Evolutionary conservation across 768 basidiomycete genomes (phyloP), one percentile per base, ranked within the genome.

Genomic region (Cantharellus cinnabarinus): DNA sequence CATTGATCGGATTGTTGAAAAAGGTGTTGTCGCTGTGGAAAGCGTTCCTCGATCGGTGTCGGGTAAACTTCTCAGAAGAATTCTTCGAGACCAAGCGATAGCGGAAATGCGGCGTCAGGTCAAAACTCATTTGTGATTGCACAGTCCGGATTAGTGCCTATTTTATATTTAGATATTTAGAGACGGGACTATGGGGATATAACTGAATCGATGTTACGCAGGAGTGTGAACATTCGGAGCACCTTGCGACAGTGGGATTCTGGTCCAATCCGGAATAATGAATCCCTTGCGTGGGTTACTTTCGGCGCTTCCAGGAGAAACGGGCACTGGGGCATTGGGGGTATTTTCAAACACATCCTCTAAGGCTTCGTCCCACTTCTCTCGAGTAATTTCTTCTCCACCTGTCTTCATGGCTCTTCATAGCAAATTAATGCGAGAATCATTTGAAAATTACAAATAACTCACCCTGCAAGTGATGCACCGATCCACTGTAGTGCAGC

Each of bases 401-500:
- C 87, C 86, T 0, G 84, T 89, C 70, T 95, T 94, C 54, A 95
- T 73, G 4, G 87, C 77, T 5, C 89, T 90, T 61, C 20, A 59
- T 3, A 52, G 2, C 34, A 5, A 55, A 58, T 34, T 5, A 54
- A 57, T 39, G 34, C 35, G 41, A 41, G 29, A 57, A 50, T 58
- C 40, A 58, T 34, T 7, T 41, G 4, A 20, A 38, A 42, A 53
- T 34, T 39, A 35, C 2, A 67, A 38, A 38, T 52, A 2, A 75
- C 81, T 63, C 69, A 90, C 84, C 93, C 94, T 2, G 91, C 89
- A 20, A 98, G 68, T 29, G 88, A 90, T 0, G 89, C 94, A 3
- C 94, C 94, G 5, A 99, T 81, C 94, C 94, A 99, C 0, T 83
- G 77, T 71, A 93, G 74, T 41, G 81, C 74, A 1, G 82, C 80